Base-by-base conservation (phyloP, 768 basidiomycete genomes). In the Ramaria rubella region DNA sequence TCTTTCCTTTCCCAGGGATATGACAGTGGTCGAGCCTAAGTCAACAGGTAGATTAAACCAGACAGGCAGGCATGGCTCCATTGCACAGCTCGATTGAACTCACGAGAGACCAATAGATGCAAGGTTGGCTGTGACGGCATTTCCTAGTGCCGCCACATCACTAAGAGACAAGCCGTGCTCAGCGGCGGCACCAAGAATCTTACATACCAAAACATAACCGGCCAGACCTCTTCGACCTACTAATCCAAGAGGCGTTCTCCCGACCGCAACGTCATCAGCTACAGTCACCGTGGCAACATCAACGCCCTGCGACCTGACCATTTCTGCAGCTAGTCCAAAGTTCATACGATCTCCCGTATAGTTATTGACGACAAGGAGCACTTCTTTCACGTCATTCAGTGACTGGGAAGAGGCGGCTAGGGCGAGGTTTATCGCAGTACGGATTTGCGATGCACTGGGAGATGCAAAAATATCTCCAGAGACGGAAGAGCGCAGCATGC, bases 381-480 rank as follows among this genome's bases (percentile, higher is more conserved):
- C 60, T 33, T 59, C 68, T 23, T 65, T 65, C 46, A 63, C 62
- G 56, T 23, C 29, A 50, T 34, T 21, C 34, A 19, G 45, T 43
- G 14, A 30, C 9, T 15, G 33, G 6, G 21, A 7, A 24, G 58
- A 65, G 19, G 67, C 63, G 21, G 69, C 69, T 0, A 76, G 72
- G 24, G 79, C 80, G 36, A 80, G 68, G 43, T 75, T 67, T 56
- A 84, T 73, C 3, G 76, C 75, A 11, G 70, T 69, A n/a, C 76
- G 57, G 45, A 84, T 77, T 64, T 82, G 81, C 48, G 75, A 75
- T n/a, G 81, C 79, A 60, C 79, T 81, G 0, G 81, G 83, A 45
- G 77, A 80, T 9, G 83, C 81, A 62, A 84, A 84, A 19, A 81
- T 77, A 49, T 83, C 81, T 2, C 82, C 83, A n/a, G 76, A 78